Percentiles rank a stretch among this genome's conserved stretches.
These are phyloP conservation scores for Lonicera japonica DNA, from an alignment of 129 eudicot genomes.

Conservation along the genomic window DNA sequence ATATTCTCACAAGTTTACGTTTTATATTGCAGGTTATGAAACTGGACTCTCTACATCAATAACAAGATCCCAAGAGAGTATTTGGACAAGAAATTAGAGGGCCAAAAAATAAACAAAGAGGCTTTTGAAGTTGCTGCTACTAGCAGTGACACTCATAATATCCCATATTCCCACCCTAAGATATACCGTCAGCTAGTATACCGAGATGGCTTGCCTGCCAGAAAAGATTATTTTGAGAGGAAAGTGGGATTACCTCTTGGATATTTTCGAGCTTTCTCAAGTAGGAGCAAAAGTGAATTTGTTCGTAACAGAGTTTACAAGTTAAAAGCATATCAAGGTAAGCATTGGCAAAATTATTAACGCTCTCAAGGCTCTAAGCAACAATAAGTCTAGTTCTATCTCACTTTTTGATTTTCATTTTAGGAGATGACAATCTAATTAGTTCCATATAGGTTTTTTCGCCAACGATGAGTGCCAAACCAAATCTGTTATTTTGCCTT, in stretches of 20 bases:
- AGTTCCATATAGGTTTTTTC: no score
- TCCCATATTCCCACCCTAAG: constrained; percentile 88
- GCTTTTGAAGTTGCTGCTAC: constrained; percentile 40
- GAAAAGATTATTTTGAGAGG: constrained; percentile 66
- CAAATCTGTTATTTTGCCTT: no score
- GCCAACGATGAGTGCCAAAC: no score
- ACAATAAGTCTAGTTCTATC: no score
- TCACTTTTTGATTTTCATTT: no score
- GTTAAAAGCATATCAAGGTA: constrained; percentile 56
- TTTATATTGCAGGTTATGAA: constrained; percentile 35
- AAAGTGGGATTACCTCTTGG: constrained; percentile 68
- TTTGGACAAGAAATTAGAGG: constrained; percentile 34
- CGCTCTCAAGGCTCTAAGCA: no score
- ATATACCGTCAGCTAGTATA: constrained; percentile 51
- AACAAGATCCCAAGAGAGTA: constrained; percentile 44
- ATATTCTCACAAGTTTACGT: no score
- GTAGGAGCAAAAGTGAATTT: constrained; percentile 33
- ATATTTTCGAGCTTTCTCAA: constrained; percentile 35
- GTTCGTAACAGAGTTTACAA: constrained; percentile 54
- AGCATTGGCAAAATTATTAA: no score
- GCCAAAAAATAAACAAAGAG: constrained; percentile 29
- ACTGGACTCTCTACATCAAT: constrained; percentile 23
- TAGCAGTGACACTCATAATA: constrained; percentile 33
- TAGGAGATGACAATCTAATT: no score
- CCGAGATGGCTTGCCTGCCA: constrained; percentile 69